phyloP scores from a whole-genome alignment of 1,139 yeast species.

The Magnusiomyces sp. region DNA sequence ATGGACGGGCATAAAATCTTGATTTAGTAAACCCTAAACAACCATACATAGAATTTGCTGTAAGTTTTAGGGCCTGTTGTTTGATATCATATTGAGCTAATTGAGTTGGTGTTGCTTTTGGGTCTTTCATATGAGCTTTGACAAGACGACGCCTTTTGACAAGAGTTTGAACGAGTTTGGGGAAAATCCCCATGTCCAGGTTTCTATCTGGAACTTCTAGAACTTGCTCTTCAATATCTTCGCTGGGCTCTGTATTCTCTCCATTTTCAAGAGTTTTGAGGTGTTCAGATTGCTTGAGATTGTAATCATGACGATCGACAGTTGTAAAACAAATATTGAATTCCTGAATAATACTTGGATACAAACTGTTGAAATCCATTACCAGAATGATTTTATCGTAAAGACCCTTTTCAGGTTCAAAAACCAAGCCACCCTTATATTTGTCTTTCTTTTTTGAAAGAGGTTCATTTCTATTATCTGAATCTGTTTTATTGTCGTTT shows the following conservation, averaged over 20 bases:
- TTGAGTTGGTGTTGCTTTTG: constrained; percentile 59
- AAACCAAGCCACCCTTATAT: constrained; percentile 92
- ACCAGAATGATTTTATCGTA: constrained; percentile 85
- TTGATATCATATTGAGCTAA: constrained; percentile 66
- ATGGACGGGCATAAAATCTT: constrained; percentile 89
- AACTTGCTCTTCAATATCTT: constrained; percentile 50
- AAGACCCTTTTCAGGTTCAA: constrained; percentile 93
- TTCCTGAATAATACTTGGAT: constrained; percentile 96
- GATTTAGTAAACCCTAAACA: constrained; percentile 91
- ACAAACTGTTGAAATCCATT: constrained; percentile 96
- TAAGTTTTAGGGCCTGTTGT: constrained; percentile 90
- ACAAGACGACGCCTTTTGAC: constrained; percentile 92
- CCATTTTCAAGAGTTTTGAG: too few relatives aligned
- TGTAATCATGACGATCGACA: constrained; percentile 45
- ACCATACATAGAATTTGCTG: constrained; percentile 99
- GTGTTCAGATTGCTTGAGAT: constrained; percentile 38
- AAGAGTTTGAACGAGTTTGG: constrained; percentile 70
- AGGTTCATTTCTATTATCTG: background rate
- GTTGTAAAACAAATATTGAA: constrained; percentile 96
- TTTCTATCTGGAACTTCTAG: constrained; percentile 64
- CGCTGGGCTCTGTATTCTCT: constrained; percentile 8
- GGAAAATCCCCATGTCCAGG: constrained; percentile 70
- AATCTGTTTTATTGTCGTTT: background rate
- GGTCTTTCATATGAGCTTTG: constrained; percentile 72
- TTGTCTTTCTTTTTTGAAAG: constrained; percentile 59